Base-by-base conservation (phyloP, 257 asterid genomes). In the Solanum corneliomulleri region DNA sequence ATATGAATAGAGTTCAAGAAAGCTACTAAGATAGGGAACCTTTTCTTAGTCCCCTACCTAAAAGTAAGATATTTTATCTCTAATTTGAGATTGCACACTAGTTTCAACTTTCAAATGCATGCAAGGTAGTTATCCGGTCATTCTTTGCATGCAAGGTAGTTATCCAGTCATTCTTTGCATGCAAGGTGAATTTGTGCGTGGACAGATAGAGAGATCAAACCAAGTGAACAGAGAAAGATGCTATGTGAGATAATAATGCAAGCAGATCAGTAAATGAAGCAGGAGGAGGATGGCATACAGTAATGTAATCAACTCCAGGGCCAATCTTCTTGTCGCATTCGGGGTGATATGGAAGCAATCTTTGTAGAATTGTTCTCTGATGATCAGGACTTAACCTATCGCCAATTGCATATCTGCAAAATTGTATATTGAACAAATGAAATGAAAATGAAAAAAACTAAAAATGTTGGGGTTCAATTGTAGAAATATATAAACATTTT, bases 311-410 rank as follows among this genome's bases (percentile, higher is more conserved):
- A 81, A 95, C 90, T 90, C 99, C 99, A 78, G 85, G 88, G 33
- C 99, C 99, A 35, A 96, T 94, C 92, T 96, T 96, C 90, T 89
- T 87, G 71, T 93, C 94, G 86, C 86, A 88, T 86, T 93, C 94
- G 2, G 99, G 99, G 93, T 96, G 99, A 91, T 93, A 86, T 20
- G 96, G 96, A 77, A 89, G 99, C 92, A 97, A 86, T 92, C 97
- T 96, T 75, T 94, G 96, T 82, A 95, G 77, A 90, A 97, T 93
- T 84, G 91, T 90, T 88, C 89, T 93, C 93, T 96, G 95, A 86
- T 97, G 99, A 70, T 94, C 97, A 23, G 95, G 95, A 78, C 95
- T 95, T 94, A 96, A 91, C 86, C 92, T 91, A 89, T 93, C 96
- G 81, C 99, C 99, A 88, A 93, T 88, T 90, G 87, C 90, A 70